phyloP scores from a whole-genome alignment of 805 yeast genomes.

The Schizosaccharomyces lindneri region DNA sequence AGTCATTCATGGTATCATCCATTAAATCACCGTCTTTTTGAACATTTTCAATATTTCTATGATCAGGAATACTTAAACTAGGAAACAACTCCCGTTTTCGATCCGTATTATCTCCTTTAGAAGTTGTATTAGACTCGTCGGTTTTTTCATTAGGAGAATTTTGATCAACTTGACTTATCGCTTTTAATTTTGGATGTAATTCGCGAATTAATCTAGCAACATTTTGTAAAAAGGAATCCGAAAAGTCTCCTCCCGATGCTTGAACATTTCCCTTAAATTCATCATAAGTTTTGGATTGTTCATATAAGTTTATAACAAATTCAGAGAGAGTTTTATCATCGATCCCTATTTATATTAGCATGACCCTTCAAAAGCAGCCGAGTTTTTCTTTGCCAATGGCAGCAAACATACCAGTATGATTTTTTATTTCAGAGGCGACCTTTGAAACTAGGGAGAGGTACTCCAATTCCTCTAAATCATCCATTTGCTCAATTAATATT shows the following conservation, averaged over 20 bases:
- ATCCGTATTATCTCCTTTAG: slow-evolving; percentile 1
- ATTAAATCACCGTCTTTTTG: not conserved
- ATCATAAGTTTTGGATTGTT: slow-evolving; percentile 12
- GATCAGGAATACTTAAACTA: slow-evolving; percentile 6
- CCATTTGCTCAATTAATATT: slow-evolving; percentile 7
- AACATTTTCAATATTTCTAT: not conserved
- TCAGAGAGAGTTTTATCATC: slow-evolving; percentile 24
- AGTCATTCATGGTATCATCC: not conserved
- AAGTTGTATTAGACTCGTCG: not conserved
- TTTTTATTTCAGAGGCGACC: slow-evolving; percentile 13
- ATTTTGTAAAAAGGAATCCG: slow-evolving; percentile 12
- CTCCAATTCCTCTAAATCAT: slow-evolving; percentile 14
- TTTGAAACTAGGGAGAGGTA: slow-evolving; percentile 14
- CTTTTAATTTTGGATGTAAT: slow-evolving; percentile 14
- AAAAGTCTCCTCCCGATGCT: slow-evolving; percentile 22
- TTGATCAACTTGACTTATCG: not conserved
- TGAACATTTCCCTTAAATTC: slow-evolving; percentile 18
- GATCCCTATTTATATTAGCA: slow-evolving; percentile 12
- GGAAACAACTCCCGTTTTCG: slow-evolving; percentile 9
- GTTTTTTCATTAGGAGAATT: not conserved
- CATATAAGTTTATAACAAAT: slow-evolving; percentile 20
- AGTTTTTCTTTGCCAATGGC: not conserved
- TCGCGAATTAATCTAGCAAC: slow-evolving; percentile 12
- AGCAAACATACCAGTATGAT: slow-evolving; percentile 11
- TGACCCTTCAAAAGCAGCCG: not conserved